Evolutionary conservation across 257 asterid genomes (phyloP).

Genomic region (Plantago major): DNA sequence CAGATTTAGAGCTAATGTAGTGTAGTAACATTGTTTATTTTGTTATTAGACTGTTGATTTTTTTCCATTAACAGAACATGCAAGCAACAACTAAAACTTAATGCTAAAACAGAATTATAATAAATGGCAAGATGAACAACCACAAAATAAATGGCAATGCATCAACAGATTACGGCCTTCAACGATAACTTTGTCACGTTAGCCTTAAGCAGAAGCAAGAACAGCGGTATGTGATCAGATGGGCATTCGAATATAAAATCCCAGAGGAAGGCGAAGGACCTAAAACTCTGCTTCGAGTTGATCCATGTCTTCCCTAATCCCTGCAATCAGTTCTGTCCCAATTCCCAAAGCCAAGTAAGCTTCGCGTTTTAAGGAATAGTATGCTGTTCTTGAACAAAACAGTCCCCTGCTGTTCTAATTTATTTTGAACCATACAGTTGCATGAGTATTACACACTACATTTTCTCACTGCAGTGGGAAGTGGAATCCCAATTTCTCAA

Average conservation of each 20-base stretch:
- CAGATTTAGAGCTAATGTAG: no score
- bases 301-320: slow-evolving; percentile 19
- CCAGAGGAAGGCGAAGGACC: slow-evolving; percentile 9
- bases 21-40: no score
- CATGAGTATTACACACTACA: background rate
- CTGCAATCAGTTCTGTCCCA: slow-evolving; percentile 17
- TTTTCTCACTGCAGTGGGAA: slow-evolving; percentile 23
- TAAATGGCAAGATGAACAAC: background rate
- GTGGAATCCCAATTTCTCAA: slow-evolving; percentile 23
- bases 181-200: slow-evolving; percentile 7
- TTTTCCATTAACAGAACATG: no score
- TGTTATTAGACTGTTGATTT: no score
- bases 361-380: background rate
- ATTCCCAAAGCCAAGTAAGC: slow-evolving; percentile 16
- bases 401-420: background rate
- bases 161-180: slow-evolving; percentile 13
- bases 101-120: no score
- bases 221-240: slow-evolving; percentile 16
- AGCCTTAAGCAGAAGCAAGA: slow-evolving; percentile 21
- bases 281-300: slow-evolving; percentile 23
- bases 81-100: no score
- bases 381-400: background rate
- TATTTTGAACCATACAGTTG: no score
- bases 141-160: background rate
- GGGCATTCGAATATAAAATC: slow-evolving; percentile 18